phyloP scores from a whole-genome alignment of 371 early-diverging fungal genomes.

The Mortierella sp. region DNA sequence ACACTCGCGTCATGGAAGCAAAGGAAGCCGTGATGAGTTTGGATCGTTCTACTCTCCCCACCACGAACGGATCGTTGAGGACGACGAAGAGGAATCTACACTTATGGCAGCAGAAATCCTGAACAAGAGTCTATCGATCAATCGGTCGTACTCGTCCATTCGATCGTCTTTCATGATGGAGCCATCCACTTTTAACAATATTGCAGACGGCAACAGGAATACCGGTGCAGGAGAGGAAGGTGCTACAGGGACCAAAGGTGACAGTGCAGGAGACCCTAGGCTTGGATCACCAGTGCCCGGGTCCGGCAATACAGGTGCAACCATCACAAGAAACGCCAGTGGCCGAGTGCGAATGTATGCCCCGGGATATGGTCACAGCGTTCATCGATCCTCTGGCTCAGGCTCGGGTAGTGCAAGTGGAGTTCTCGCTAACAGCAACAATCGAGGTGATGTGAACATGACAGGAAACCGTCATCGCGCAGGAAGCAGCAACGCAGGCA shows the following conservation, averaged over 20 bases:
- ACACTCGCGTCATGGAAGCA: constrained; percentile 45
- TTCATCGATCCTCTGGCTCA: constrained; percentile 42
- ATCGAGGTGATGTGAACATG: not conserved
- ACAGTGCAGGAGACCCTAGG: not conserved
- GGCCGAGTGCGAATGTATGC: constrained; percentile 28
- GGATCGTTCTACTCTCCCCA: constrained; percentile 39
- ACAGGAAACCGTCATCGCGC: constrained; percentile 22
- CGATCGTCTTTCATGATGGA: constrained; percentile 53
- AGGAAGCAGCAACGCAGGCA: constrained; percentile 37
- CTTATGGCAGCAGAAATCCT: constrained; percentile 50
- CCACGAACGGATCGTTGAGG: constrained; percentile 50
- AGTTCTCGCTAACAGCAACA: constrained; percentile 9
- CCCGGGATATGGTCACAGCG: constrained; percentile 37
- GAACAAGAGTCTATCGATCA: constrained; percentile 51
- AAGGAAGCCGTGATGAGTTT: constrained; percentile 53
- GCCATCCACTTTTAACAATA: constrained; percentile 25
- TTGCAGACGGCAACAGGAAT: not conserved
- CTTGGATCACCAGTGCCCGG: constrained; percentile 28
- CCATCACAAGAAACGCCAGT: constrained; percentile 8
- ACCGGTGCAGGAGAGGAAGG: not conserved
- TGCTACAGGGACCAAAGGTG: not conserved
- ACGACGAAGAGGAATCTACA: constrained; percentile 50
- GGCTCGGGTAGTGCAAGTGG: constrained; percentile 31
- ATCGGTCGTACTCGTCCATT: constrained; percentile 51
- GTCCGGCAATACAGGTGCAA: constrained; percentile 2